Percentiles rank a stretch among this genome's conserved stretches.
Conservation (phyloP, 2,329 filamentous ascomycete species). For the Dothistroma septosporum region DNA sequence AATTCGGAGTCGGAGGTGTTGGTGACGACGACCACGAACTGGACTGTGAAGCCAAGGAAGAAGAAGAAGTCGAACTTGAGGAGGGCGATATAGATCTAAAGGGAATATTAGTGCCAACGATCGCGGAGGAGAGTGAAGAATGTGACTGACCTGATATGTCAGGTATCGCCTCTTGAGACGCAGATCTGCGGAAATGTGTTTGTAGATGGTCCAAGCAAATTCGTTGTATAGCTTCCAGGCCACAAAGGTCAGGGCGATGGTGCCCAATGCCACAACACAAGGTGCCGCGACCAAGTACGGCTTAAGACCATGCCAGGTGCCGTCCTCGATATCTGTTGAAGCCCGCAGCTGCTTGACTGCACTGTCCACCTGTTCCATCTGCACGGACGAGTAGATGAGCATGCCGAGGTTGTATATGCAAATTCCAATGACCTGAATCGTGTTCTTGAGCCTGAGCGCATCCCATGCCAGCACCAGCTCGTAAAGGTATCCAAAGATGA, state of each 20-base stretch:
- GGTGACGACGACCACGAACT: slow-evolving; percentile 90
- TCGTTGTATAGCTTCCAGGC: slow-evolving; percentile 97
- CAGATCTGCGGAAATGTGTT: slow-evolving; percentile 96
- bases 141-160: slow-evolving; percentile 76
- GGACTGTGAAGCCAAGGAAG: slow-evolving; percentile 96
- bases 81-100: slow-evolving; percentile 90
- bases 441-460: slow-evolving; percentile 90
- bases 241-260: slow-evolving; percentile 67
- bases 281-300: slow-evolving; percentile 83
- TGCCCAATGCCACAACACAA: slow-evolving; percentile 72
- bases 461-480: slow-evolving; percentile 87
- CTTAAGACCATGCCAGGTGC: slow-evolving; percentile 66
- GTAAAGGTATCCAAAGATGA: slow-evolving; percentile 96
- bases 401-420: slow-evolving; percentile 90
- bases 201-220: slow-evolving; percentile 99
- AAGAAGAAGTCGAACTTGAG: slow-evolving; percentile 99
- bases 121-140: slow-evolving; percentile 16
- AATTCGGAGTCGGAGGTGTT: slow-evolving; percentile 68
- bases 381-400: slow-evolving; percentile 86
- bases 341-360: slow-evolving; percentile 58
- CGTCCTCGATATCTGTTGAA: slow-evolving; percentile 39
- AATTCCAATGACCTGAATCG: slow-evolving; percentile 94
- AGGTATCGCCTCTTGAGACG: slow-evolving; percentile 95
- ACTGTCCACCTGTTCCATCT: slow-evolving; percentile 81
- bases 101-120: slow-evolving; percentile 10